phyloP scores from a whole-genome alignment of 257 asterid species.

The Solanum raphanifolium region DNA sequence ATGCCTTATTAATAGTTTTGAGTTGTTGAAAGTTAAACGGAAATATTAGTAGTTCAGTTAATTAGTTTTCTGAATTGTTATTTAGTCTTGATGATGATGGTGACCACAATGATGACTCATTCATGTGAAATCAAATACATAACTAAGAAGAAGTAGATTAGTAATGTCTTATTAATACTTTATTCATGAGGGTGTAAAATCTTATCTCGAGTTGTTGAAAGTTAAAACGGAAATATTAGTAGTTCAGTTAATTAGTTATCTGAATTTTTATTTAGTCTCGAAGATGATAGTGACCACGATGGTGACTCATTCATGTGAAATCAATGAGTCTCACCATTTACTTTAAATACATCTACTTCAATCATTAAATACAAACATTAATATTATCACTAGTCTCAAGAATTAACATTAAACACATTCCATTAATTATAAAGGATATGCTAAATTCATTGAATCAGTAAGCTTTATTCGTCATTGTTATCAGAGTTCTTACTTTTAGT shows the following conservation, averaged over 20 bases:
- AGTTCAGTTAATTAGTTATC: too few species aligned
- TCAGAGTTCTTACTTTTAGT: neutral
- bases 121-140: neutral
- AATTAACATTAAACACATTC: neutral
- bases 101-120: neutral
- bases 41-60: too few species aligned
- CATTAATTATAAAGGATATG: neutral
- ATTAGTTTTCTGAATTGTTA: too few species aligned
- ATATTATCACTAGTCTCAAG: neutral
- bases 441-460: neutral
- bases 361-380: neutral
- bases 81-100: too few species aligned
- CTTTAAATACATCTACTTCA: neutral
- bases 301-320: neutral
- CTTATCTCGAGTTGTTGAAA: neutral
- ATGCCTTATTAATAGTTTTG: too few species aligned
- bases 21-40: too few species aligned
- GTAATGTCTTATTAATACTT: too few species aligned
- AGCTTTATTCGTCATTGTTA: too few species aligned
- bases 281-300: neutral
- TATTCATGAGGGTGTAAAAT: neutral
- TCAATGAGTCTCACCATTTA: neutral
- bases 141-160: neutral
- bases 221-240: neutral
- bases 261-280: neutral